Base-by-base conservation (phyloP, 2,329 filamentous ascomycete species). In the Corniculantispora saksenae region DNA sequence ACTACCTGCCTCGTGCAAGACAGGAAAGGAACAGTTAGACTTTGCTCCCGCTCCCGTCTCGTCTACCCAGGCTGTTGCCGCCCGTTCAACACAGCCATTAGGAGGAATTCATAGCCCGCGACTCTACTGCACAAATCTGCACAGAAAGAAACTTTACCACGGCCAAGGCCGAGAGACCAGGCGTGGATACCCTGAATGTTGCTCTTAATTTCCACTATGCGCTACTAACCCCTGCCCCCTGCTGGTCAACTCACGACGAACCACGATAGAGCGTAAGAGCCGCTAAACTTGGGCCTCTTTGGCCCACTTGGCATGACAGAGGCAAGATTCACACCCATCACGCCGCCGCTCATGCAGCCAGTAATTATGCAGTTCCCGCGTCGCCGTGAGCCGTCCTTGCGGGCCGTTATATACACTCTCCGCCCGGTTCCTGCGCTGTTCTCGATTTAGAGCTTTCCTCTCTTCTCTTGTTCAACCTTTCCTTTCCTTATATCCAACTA, bases 141-240 rank as follows among this genome's bases (percentile, higher is more conserved):
- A 19, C 3, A 3, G 7, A n/a, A 19, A 8, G 32, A 32, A 10
- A 15, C 13, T 35, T 19, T 3, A 19, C 50, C 35, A 43, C 23
- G 8, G 59, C 59, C n/a, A 54, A 55, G 9, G 38, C 38, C 38
- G 12, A 43, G 8, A 43, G 43, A 45, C 23, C 10, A 35, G 32
- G 21, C 25, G 21, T 40, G 53, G 43, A 35, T 40, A 43, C 17
- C 61, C 43, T 57, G 19, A 17, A 64, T 45, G 64, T 45, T 50
- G 60, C 53, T 66, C 64, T 63, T 63, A 66, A 66, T 66, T 66
- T 66, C 64, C 64, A 59, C 53, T 27, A 19, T 32, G 40, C 63
- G 57, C 63, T 64, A 60, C 27, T 27, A 38, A 66, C n/a, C 60
- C 64, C 54, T 59, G 59, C 32, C 43, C 48, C 59, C 21, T 54